Evolutionary conservation across 2,329 filamentous ascomycete genomes (phyloP).

Genomic region (Claviceps paspali): DNA sequence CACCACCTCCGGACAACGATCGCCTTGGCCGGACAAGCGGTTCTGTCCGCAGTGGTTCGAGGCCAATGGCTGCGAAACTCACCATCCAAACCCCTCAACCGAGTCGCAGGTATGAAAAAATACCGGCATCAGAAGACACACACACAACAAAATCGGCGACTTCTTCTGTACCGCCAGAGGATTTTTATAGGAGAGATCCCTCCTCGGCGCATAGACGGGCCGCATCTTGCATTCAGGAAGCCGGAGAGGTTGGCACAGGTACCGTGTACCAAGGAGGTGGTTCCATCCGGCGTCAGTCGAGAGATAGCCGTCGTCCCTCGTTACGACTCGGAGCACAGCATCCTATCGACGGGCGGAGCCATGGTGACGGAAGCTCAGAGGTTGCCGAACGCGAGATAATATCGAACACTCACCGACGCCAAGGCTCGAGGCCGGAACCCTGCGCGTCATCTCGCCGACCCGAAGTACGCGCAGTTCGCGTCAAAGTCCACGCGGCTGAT

Average conservation of each 20-base stretch:
- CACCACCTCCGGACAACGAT: slow-evolving; percentile 86
- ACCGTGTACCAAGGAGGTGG: slow-evolving; percentile 42
- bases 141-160: slow-evolving; percentile 25
- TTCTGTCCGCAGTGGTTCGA: slow-evolving; percentile 47
- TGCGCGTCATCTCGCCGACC: slow-evolving; percentile 43
- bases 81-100: slow-evolving; percentile 43
- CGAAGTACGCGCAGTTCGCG: slow-evolving; percentile 63
- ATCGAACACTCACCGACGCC: slow-evolving; percentile 32
- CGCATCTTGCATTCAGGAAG: slow-evolving; percentile 24
- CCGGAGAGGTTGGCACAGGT: slow-evolving; percentile 49
- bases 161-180: slow-evolving; percentile 30
- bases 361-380: slow-evolving; percentile 55
- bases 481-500: slow-evolving; percentile 87
- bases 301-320: slow-evolving; percentile 16
- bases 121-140: slow-evolving; percentile 28
- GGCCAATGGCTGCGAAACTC: slow-evolving; percentile 45
- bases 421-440: slow-evolving; percentile 31
- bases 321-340: slow-evolving; percentile 25
- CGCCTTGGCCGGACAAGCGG: slow-evolving; percentile 43
- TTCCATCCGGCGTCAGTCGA: slow-evolving; percentile 22
- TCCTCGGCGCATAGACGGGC: slow-evolving; percentile 15
- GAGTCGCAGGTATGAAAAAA: slow-evolving; percentile 40
- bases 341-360: too few relatives aligned
- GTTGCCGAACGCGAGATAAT: slow-evolving; percentile 72
- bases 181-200: slow-evolving; percentile 26